phyloP scores from a whole-genome alignment of 2,329 filamentous ascomycete genomes.

The Fusarium sp. region DNA sequence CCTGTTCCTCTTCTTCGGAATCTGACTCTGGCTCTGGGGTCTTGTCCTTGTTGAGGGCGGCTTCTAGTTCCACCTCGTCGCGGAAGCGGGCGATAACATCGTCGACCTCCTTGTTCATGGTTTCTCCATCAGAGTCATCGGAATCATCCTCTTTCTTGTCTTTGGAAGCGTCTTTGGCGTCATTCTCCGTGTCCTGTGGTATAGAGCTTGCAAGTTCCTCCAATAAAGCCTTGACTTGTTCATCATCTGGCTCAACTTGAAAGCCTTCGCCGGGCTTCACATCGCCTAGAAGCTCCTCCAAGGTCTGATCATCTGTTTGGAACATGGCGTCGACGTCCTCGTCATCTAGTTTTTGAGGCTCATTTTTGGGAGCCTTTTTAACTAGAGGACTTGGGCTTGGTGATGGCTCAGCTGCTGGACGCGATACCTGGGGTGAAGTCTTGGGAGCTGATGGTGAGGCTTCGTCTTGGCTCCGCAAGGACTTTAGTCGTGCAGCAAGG shows the following conservation, averaged over 20 bases:
- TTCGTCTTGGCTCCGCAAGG: constrained; percentile 58
- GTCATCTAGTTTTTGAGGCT: constrained; percentile 34
- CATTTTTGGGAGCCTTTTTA: not conserved
- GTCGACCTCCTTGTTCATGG: constrained; percentile 59
- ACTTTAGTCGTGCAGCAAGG: constrained; percentile 64
- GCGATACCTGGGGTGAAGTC: not conserved
- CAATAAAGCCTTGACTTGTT: constrained; percentile 52
- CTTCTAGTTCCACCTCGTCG: constrained; percentile 59
- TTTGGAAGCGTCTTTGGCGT: not conserved
- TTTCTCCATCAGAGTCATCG: constrained; percentile 64
- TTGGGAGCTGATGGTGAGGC: constrained; percentile 36
- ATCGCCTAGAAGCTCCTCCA: constrained; percentile 64
- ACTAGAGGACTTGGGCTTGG: constrained; percentile 1
- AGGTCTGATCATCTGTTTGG: constrained; percentile 63
- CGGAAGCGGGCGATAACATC: constrained; percentile 59
- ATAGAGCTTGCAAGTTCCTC: constrained; percentile 53
- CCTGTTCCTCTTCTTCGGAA: constrained; percentile 10
- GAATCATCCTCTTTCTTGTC: constrained; percentile 34
- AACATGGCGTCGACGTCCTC: constrained; percentile 56
- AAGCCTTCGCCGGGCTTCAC: constrained; percentile 52
- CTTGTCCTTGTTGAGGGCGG: constrained; percentile 30
- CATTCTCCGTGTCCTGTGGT: constrained; percentile 41
- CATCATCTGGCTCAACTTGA: constrained; percentile 43
- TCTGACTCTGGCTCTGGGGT: constrained; percentile 27
- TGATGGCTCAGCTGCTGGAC: not conserved